These are phyloP conservation scores for Physocladia obscura DNA, from an alignment of 192 early-diverging fungal species.

Conservation along the genomic window DNA sequence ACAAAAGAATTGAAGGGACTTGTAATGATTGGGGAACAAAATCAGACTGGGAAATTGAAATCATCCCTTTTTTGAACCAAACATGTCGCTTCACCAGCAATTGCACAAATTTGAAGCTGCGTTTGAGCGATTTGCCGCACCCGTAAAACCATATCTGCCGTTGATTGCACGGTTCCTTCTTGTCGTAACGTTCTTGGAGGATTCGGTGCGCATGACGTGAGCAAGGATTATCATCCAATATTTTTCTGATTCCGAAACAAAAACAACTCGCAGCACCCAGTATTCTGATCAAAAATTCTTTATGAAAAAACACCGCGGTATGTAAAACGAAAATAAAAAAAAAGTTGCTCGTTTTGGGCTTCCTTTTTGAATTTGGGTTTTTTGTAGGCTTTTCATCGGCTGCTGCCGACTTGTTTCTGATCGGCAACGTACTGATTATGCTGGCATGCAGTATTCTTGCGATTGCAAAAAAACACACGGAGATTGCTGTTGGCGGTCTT, in stretches of 20 bases:
- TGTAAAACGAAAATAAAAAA: no score
- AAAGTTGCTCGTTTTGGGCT: no score
- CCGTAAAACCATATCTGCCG: constrained; percentile 89
- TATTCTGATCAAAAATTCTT: constrained; percentile 88
- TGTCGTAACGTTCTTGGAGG: constrained; percentile 94
- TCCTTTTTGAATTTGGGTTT: no score
- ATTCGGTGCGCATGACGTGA: constrained; percentile 78
- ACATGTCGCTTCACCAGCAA: no score
- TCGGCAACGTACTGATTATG: constrained; percentile 81
- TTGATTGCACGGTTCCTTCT: constrained; percentile 89
- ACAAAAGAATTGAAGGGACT: no score
- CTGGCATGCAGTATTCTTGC: constrained; percentile 78
- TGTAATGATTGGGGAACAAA: no score
- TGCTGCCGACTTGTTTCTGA: constrained; percentile 82
- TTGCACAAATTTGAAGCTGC: constrained; percentile 64
- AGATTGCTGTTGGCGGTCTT: constrained; percentile 80
- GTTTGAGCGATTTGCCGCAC: constrained; percentile 72
- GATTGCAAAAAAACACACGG: constrained; percentile 77
- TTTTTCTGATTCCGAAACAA: background rate
- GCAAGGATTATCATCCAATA: background rate
- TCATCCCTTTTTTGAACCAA: no score
- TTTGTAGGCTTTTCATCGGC: constrained; percentile 69
- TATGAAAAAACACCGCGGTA: constrained; percentile 73
- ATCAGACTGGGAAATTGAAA: no score
- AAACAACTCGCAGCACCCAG: constrained; percentile 56